Evolutionary conservation across 129 eudicot species (phyloP), one percentile per base, ranked within the genome.

Genomic region (Logfia minima): DNA sequence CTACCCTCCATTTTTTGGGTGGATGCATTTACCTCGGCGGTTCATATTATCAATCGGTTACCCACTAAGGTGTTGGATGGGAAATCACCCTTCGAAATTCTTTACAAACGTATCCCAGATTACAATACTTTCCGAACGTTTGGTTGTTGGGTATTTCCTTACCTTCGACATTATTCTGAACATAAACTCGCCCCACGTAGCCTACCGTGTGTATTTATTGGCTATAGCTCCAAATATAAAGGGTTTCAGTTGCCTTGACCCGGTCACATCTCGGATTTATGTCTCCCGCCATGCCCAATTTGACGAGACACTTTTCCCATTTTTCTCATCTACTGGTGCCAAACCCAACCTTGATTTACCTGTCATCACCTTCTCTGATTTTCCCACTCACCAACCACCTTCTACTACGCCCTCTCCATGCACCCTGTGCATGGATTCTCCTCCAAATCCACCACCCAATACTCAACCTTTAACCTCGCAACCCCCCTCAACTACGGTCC

Each of bases 71-170:
- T 41, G 3, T 53, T 71, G 14, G 61, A 70, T 48, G 61, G 68
- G 17, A 28, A 73, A 58, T 51, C 77, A 9, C 68, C 77, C 5
- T 73, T 73, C 9, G 77, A 73, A 65, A 65, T 65, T 29, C 45
- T 65, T 14, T 65, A 65, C 23, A 23, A 32, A 13, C 53, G 52
- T 32, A 21, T 35, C 16, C 71, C 26, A 3, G 17, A 67, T 35
- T 67, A 67, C 14, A 34, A 35, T 32, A 34, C 71, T 18, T 67
- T 67, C 0, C 23, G 71, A 9, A 35, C 70, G 9, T 31, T 61
- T 61, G 67, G 67, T 23, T 61, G 35, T 1, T 35, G 17, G n/a
- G 67, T 61, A 61, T 61, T 21, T 32, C 70, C 70, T 31, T 65
- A 65, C 43, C 70, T 65, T 13, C 45, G 67, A 21, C 32, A 61